Conservation (phyloP, 2,329 filamentous ascomycete species). For the Chaetomiaceae sp. region DNA sequence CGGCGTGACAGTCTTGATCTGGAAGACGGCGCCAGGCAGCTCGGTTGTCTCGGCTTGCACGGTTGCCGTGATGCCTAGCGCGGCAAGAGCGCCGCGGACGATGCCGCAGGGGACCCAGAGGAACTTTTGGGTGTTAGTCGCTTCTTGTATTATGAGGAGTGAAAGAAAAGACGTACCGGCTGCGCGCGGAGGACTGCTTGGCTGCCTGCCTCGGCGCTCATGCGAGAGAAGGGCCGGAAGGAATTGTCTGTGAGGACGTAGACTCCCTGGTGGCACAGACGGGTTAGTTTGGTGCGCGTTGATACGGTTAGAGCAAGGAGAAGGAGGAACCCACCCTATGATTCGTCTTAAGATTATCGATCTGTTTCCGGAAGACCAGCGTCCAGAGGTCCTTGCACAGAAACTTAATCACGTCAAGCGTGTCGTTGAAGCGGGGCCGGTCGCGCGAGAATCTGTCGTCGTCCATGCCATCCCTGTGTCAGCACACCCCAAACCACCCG, state of each 20-base stretch:
- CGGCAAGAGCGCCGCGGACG: conserved; percentile 86
- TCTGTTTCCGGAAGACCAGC: conserved; percentile 90
- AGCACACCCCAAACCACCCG: too few relatives aligned
- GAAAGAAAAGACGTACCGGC: conserved; percentile 48
- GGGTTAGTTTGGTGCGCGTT: conserved; percentile 16
- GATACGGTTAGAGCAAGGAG: background rate
- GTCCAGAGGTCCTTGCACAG: conserved; percentile 98
- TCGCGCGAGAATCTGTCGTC: conserved; percentile 67
- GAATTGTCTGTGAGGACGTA: conserved; percentile 93
- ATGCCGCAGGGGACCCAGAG: conserved; percentile 94
- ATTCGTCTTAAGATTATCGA: conserved; percentile 98
- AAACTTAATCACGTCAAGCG: conserved; percentile 95
- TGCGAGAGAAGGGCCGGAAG: conserved; percentile 82
- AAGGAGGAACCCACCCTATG: conserved; percentile 58
- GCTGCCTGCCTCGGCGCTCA: conserved; percentile 76
- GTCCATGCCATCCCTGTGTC: too few relatives aligned
- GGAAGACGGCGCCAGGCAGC: conserved; percentile 84
- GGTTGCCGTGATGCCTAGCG: conserved; percentile 82
- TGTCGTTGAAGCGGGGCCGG: conserved; percentile 82
- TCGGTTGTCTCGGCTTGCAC: conserved; percentile 88
- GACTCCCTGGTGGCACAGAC: conserved; percentile 67
- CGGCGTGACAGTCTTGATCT: conserved; percentile 75
- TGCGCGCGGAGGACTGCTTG: conserved; percentile 72
- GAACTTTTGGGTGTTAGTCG: conserved; percentile 54
- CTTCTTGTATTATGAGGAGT: background rate